Evolutionary conservation across 2,329 filamentous ascomycete species (phyloP), one percentile per base, ranked within the genome.

Genomic region (Thelonectria discophora): DNA sequence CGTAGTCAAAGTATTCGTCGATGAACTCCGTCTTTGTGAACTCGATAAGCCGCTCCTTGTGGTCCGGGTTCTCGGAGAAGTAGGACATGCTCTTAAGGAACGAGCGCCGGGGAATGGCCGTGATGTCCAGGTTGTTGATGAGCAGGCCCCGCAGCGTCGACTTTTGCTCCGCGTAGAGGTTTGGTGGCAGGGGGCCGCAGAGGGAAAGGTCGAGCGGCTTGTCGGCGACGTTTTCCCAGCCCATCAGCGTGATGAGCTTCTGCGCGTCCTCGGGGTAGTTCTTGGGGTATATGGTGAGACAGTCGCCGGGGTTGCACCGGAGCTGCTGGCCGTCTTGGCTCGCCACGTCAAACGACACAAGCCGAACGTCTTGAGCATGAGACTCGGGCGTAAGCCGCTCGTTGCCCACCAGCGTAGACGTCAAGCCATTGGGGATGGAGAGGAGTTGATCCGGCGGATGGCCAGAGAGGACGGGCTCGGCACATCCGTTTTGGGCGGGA

Each of bases 1-100:
- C 95, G 74, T 99, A 99, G 78, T 99, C 94, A 79, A 92, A 98
- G 58, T 97, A 89, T 69, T 99, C 95, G 69, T 98, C 93, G 6
- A 94, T 87, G 69, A 90, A 92, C 47, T 90, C 85, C 0, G 92
- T 88, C 69, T 90, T 86, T 1, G 88, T 89, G 70, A 99, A 95
- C 73, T 99, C 95, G 9, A 90, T 77, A 0, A 99, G 85, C 2
- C 94, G 88, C 63, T 95, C 90, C 69, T 87, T 88, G 71, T 99
- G 94, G 70, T 88, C 87, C 2, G 80, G 75, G 69, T 96, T 86
- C 0, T 81, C 78, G 2, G 93, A 91, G 71, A 93, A 93, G 74
- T 93, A 88, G 0, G 90, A 86, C 57, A 97, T 86, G 18, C 88
- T 84, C 12, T 90, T 84, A 73, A 99, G 93, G 79, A 99, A 97